Conservation (phyloP, 2,329 filamentous ascomycete species). For the Beauveria sp. region DNA sequence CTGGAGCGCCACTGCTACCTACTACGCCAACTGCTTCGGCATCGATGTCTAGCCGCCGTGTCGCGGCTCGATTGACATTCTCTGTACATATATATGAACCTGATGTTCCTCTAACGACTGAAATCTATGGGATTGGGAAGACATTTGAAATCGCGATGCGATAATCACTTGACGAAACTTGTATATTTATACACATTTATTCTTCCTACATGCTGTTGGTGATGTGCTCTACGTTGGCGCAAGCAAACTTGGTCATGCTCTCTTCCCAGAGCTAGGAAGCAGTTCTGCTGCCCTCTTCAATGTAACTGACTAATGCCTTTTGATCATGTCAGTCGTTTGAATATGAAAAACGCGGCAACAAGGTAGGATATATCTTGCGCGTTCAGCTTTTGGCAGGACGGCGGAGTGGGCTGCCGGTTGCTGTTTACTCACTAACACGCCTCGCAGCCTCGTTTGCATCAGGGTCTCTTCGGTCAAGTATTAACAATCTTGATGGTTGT, state of each 20-base stretch:
- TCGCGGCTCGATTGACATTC: not conserved
- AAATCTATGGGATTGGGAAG: not conserved
- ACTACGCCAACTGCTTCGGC: conserved; percentile 64
- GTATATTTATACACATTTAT: not conserved
- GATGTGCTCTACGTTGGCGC: conserved; percentile 10
- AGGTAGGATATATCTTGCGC: too few relatives aligned
- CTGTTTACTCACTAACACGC: not conserved
- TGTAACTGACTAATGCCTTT: conserved; percentile 11
- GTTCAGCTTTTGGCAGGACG: too few relatives aligned
- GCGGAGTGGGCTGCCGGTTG: not conserved
- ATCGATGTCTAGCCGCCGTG: conserved; percentile 14
- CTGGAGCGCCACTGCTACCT: conserved; percentile 61
- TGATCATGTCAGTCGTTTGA: not conserved
- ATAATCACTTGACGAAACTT: not conserved
- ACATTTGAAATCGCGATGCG: not conserved
- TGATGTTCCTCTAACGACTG: not conserved
- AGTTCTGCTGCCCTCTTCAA: conserved; percentile 9
- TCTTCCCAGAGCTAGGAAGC: conserved; percentile 14
- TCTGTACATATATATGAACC: not conserved
- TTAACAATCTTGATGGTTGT: not conserved
- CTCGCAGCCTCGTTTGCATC: not conserved
- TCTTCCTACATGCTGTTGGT: not conserved
- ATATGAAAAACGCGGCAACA: too few relatives aligned
- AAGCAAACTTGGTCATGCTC: conserved; percentile 15
- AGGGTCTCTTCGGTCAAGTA: not conserved